These are phyloP conservation scores for Bruguiera parviflora DNA, from an alignment of 345 rosid genomes.

Conservation along the genomic window DNA sequence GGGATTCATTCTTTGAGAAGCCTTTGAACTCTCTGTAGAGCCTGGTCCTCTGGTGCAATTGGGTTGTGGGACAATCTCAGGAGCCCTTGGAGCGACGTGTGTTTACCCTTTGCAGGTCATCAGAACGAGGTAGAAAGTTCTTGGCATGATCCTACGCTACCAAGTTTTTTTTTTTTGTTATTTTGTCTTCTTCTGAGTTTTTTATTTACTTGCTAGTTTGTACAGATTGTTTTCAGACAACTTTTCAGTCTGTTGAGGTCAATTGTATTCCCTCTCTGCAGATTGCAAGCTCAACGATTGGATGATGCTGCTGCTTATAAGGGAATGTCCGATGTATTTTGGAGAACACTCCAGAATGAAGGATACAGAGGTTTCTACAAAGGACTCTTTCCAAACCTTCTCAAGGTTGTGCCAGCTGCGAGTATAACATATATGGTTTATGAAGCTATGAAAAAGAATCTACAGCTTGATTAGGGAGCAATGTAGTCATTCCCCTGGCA, in stretches of 20 bases:
- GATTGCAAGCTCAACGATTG: constrained; percentile 86
- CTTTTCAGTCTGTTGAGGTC: neutral
- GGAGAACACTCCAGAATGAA: constrained; percentile 66
- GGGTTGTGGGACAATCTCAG: constrained; percentile 87
- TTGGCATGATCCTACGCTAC: neutral
- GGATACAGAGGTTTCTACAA: constrained; percentile 77
- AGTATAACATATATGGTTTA: constrained; percentile 62
- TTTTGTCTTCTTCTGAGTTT: neutral
- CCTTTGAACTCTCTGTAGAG: constrained; percentile 33
- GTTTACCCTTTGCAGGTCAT: constrained; percentile 95
- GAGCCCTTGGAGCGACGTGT: constrained; percentile 89
- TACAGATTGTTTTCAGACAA: neutral
- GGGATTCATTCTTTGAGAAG: neutral
- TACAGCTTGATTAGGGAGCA: constrained; percentile 52
- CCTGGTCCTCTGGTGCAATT: constrained; percentile 86
- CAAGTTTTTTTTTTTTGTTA: neutral
- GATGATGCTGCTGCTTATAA: constrained; percentile 42
- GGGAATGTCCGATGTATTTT: constrained; percentile 77
- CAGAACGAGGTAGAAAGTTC: constrained; percentile 65
- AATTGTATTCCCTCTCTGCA: constrained; percentile 19
- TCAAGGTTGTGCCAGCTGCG: constrained; percentile 61
- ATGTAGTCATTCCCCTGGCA: neutral
- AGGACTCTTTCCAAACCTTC: constrained; percentile 82
- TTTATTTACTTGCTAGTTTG: neutral
- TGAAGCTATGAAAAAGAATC: constrained; percentile 81